These are phyloP conservation scores for Rosa chinensis DNA, from an alignment of 306 rosid species.

Conservation along the genomic window DNA sequence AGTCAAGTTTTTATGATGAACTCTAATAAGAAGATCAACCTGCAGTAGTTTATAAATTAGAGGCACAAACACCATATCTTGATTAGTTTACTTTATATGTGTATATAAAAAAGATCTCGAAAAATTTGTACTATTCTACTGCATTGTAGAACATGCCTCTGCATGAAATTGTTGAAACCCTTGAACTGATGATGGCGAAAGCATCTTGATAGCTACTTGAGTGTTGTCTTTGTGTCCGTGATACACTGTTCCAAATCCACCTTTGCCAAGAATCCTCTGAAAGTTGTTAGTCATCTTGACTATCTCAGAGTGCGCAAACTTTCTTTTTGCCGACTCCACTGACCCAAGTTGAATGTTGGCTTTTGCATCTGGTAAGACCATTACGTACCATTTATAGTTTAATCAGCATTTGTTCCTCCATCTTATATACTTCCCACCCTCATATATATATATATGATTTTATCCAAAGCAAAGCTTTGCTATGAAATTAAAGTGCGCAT, in stretches of 20 bases:
- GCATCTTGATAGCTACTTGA: slow-evolving; percentile 47
- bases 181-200: slow-evolving; percentile 38
- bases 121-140: too few species aligned
- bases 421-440: too few species aligned
- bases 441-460: too few species aligned
- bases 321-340: not conserved
- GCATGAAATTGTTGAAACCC: slow-evolving; percentile 39
- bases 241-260: slow-evolving; percentile 53
- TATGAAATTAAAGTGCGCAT: too few species aligned
- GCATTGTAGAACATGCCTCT: slow-evolving; percentile 25
- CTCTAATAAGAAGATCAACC: not conserved
- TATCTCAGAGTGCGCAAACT: slow-evolving; percentile 34
- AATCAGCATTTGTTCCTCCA: too few species aligned
- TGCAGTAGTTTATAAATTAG: not conserved
- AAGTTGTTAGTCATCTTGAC: slow-evolving; percentile 42
- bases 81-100: too few species aligned
- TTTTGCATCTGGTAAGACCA: too few species aligned
- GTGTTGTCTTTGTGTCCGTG: slow-evolving; percentile 31
- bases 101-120: too few species aligned
- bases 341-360: not conserved
- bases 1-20: not conserved
- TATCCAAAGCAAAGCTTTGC: too few species aligned
- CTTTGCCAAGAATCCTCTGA: slow-evolving; percentile 39
- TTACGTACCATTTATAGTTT: too few species aligned
- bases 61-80: not conserved